A percentile compares a stretch with the other conserved stretches of the same genome.
These are phyloP conservation scores for Bisporella sp. DNA, from an alignment of 2,329 filamentous ascomycete genomes.

Conservation along the genomic window DNA sequence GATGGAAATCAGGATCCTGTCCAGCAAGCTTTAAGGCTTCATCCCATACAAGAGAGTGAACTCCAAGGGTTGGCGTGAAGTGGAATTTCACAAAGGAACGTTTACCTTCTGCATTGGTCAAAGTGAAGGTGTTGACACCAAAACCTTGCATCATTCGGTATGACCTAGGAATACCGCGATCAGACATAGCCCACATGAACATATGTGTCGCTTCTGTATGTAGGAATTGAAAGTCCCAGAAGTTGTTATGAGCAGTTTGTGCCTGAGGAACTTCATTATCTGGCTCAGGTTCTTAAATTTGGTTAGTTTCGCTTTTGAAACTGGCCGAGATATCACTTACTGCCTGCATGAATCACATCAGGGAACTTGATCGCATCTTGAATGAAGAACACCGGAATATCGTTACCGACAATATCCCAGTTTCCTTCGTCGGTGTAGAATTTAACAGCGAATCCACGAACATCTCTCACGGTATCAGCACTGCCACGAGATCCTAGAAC, in stretches of 20 bases:
- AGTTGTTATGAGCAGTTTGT: conserved; percentile 66
- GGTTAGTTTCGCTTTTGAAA: conserved; percentile 16
- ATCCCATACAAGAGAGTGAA: conserved; percentile 67
- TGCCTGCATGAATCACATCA: conserved; percentile 49
- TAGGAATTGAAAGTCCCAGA: conserved; percentile 66
- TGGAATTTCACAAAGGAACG: conserved; percentile 73
- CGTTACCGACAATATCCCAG: conserved; percentile 69
- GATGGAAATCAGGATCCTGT: conserved; percentile 75
- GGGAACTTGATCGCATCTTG: conserved; percentile 71
- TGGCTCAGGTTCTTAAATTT: conserved; percentile 56
- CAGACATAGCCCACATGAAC: conserved; percentile 74
- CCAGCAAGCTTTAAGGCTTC: conserved; percentile 69
- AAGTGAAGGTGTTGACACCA: conserved; percentile 71
- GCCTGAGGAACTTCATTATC: conserved; percentile 65
- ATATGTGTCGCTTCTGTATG: conserved; percentile 71
- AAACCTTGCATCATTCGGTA: conserved; percentile 85
- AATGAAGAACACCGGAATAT: conserved; percentile 71
- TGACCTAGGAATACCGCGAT: conserved; percentile 64
- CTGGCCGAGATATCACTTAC: conserved; percentile 9
- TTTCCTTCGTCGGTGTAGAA: conserved; percentile 75
- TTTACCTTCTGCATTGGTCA: conserved; percentile 61
- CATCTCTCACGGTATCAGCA: conserved; percentile 77
- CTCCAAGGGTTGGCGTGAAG: conserved; percentile 67
- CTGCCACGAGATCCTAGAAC: conserved; percentile 69
- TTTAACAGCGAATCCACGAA: conserved; percentile 72